Conservation (phyloP, 345 rosid genomes). For the Noccaea caerulescens region DNA sequence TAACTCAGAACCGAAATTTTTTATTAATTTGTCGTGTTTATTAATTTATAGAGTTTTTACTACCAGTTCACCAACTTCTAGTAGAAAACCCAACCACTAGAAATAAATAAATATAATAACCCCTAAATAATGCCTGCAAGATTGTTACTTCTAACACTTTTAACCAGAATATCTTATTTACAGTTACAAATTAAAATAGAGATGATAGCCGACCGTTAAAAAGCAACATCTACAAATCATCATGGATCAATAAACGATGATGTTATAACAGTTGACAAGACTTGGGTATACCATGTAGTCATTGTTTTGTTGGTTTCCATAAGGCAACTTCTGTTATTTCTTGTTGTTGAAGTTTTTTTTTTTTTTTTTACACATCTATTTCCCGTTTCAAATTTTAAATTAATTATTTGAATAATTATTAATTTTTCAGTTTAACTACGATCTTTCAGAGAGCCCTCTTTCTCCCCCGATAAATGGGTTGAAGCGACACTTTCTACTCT, state of each 20-base stretch:
- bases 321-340: slow-evolving; percentile 8
- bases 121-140: too few species aligned
- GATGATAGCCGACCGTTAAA: neutral
- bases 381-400: neutral
- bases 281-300: slow-evolving; percentile 21
- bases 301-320: neutral
- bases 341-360: neutral
- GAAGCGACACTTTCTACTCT: neutral
- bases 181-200: too few species aligned
- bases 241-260: neutral
- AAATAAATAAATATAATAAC: too few species aligned
- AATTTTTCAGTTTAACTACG: neutral
- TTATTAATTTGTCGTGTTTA: too few species aligned
- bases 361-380: neutral
- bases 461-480: neutral
- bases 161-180: too few species aligned
- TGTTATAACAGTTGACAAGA: slow-evolving; percentile 2
- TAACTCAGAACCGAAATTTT: too few species aligned
- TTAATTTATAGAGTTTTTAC: too few species aligned
- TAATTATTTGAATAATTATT: neutral
- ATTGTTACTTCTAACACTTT: too few species aligned
- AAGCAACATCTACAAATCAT: neutral
- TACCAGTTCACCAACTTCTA: too few species aligned
- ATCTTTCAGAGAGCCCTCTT: neutral
- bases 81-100: too few species aligned